phyloP scores from a whole-genome alignment of 2,329 filamentous ascomycete genomes.

The Lachnellula subtilissima region DNA sequence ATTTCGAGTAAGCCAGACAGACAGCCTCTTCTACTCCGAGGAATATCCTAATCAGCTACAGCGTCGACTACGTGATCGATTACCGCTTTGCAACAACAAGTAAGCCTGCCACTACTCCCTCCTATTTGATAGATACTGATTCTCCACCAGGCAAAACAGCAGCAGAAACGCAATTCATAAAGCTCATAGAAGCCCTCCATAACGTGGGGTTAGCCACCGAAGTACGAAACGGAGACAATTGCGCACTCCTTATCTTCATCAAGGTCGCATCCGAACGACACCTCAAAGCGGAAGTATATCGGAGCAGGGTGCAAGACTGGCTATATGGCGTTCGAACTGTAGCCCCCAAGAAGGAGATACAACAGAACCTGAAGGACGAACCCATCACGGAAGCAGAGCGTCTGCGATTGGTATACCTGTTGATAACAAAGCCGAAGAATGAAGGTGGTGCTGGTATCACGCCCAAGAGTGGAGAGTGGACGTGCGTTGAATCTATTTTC shows the following conservation, averaged over 20 bases:
- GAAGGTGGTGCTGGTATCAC: conserved; percentile 78
- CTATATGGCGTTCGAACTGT: conserved; percentile 78
- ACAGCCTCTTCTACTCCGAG: neutral
- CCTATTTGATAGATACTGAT: conserved; percentile 16
- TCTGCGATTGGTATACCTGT: conserved; percentile 78
- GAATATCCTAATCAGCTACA: conserved; percentile 26
- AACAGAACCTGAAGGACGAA: conserved; percentile 62
- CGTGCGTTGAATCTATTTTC: conserved; percentile 68
- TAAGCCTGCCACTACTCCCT: conserved; percentile 32
- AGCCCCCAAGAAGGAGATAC: conserved; percentile 69
- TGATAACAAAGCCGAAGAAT: conserved; percentile 68
- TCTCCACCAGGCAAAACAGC: conserved; percentile 53
- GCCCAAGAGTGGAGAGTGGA: conserved; percentile 64
- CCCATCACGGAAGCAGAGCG: conserved; percentile 85
- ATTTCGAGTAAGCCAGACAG: conserved; percentile 36
- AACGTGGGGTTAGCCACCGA: conserved; percentile 80
- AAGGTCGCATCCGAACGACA: conserved; percentile 71
- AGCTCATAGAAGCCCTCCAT: conserved; percentile 70
- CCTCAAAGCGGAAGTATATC: conserved; percentile 75
- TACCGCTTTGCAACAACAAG: conserved; percentile 68
- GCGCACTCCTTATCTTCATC: conserved; percentile 77
- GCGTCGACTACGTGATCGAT: conserved; percentile 84
- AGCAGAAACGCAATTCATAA: conserved; percentile 71
- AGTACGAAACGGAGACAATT: conserved; percentile 72
- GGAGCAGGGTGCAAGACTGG: conserved; percentile 88